Conservation (phyloP, 768 basidiomycete species). For the Lentinus tigrinus region DNA sequence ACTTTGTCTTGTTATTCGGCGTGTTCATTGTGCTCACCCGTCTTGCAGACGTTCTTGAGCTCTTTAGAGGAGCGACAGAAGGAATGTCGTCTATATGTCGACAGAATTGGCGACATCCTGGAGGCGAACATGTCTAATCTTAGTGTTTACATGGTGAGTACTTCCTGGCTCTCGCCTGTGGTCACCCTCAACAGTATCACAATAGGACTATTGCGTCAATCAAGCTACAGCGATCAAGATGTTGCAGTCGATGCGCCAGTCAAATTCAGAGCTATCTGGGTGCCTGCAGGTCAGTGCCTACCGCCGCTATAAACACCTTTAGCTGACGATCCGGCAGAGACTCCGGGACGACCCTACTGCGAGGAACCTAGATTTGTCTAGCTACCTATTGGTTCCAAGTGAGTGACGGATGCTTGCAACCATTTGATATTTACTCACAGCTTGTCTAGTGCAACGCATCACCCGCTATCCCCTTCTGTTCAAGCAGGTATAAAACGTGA, state of each 20-base stretch:
- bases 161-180: neutral
- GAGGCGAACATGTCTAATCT: slow-evolving; percentile 73
- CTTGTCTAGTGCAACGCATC: slow-evolving; percentile 80
- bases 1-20: neutral
- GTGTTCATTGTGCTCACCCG: slow-evolving; percentile 1
- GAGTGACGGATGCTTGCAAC: slow-evolving; percentile 27
- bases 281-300: slow-evolving; percentile 62
- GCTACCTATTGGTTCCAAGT: slow-evolving; percentile 92
- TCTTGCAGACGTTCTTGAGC: slow-evolving; percentile 71
- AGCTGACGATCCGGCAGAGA: slow-evolving; percentile 39
- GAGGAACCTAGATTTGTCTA: slow-evolving; percentile 84
- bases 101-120: slow-evolving; percentile 84
- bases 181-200: neutral
- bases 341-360: slow-evolving; percentile 76
- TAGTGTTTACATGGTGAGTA: slow-evolving; percentile 72
- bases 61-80: slow-evolving; percentile 90
- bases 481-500: slow-evolving; percentile 55
- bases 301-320: neutral
- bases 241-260: slow-evolving; percentile 69
- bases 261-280: slow-evolving; percentile 59
- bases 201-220: slow-evolving; percentile 86
- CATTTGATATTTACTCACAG: too few relatives aligned
- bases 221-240: slow-evolving; percentile 77
- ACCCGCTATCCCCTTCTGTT: slow-evolving; percentile 92
- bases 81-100: slow-evolving; percentile 87